Evolutionary conservation across 2,329 filamentous ascomycete species (phyloP).

Genomic region (Malbranchea zuffiana): DNA sequence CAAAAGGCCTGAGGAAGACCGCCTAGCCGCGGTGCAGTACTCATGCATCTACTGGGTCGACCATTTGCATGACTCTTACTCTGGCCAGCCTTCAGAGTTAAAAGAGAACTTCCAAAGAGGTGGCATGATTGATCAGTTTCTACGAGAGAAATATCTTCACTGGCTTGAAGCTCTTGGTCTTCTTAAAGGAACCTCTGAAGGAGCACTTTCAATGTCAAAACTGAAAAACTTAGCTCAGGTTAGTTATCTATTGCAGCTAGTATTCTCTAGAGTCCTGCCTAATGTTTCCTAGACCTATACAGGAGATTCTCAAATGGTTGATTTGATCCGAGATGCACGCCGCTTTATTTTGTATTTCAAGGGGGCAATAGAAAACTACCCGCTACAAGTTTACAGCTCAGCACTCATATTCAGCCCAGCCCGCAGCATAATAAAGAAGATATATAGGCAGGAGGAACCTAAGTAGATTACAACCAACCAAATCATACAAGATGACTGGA

Average conservation of each 20-base stretch:
- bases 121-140: no score
- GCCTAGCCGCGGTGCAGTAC: no score
- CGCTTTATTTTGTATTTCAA: neutral
- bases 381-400: neutral
- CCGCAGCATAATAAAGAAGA: neutral
- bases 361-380: neutral
- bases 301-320: neutral
- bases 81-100: neutral
- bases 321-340: neutral
- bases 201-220: slow-evolving; percentile 12
- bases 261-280: neutral
- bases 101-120: no score
- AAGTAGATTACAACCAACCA: slow-evolving; percentile 4
- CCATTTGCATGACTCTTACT: no score
- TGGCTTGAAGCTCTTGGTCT: slow-evolving; percentile 16
- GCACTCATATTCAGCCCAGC: neutral
- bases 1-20: no score
- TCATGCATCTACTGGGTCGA: no score
- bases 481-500: slow-evolving; percentile 2
- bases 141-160: slow-evolving; percentile 1
- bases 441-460: no score
- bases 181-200: slow-evolving; percentile 18
- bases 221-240: neutral
- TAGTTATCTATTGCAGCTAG: neutral
- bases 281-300: neutral